Percentiles rank a stretch among this genome's conserved stretches.
phyloP scores from a whole-genome alignment of 768 basidiomycete species.

The Galerina sulciceps region DNA sequence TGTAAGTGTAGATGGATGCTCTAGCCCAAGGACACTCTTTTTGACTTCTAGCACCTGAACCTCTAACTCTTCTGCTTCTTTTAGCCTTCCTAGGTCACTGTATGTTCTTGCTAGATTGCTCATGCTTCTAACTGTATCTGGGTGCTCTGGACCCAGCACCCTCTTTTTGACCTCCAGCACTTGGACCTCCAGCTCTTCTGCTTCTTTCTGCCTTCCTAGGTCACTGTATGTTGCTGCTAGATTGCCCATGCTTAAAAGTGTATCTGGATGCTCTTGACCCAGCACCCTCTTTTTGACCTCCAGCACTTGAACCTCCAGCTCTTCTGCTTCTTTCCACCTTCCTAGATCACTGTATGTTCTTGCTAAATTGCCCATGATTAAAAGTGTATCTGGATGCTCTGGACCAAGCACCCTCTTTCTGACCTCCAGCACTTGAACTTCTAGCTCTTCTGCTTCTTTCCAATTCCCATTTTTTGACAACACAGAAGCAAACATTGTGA shows the following conservation, averaged over 20 bases:
- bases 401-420: background rate
- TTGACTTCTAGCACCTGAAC: background rate
- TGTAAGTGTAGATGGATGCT: constrained; percentile 3
- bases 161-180: too few relatives aligned
- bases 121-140: background rate
- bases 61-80: background rate
- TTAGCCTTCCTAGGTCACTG: background rate
- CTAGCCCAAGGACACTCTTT: constrained; percentile 1
- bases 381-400: background rate
- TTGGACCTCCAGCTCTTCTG: background rate
- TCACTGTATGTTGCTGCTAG: background rate
- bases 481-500: background rate
- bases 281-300: background rate
- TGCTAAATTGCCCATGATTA: background rate
- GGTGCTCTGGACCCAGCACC: background rate
- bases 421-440: background rate
- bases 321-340: background rate
- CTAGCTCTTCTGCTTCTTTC: background rate
- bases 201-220: background rate
- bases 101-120: background rate
- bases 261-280: background rate
- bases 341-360: background rate
- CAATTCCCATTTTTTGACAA: background rate
- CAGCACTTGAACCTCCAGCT: background rate
- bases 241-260: background rate